Evolutionary conservation across 768 basidiomycete species (phyloP).

Genomic region (Pisolithus sp.): DNA sequence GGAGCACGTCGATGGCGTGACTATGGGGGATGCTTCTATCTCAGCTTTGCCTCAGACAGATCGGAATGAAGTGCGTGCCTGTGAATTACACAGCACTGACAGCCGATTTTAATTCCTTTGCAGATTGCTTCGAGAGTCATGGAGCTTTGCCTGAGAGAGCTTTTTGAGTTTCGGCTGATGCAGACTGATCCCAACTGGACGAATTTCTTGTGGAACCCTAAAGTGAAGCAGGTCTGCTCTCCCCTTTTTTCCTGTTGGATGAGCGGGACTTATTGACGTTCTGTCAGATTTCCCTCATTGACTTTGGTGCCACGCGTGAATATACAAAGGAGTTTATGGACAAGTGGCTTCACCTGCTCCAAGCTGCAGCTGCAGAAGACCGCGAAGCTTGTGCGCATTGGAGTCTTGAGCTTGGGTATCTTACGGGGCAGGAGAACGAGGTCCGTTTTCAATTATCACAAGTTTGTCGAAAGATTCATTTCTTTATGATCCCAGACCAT

Average conservation of each 20-base stretch:
- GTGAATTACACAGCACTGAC: neutral
- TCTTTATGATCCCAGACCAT: slow-evolving; percentile 45
- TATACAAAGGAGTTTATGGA: slow-evolving; percentile 87
- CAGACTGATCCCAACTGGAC: slow-evolving; percentile 99
- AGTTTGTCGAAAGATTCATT: neutral
- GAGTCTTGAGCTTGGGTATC: slow-evolving; percentile 81
- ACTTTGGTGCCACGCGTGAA: slow-evolving; percentile 91
- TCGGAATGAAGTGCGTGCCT: slow-evolving; percentile 60
- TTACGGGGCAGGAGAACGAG: slow-evolving; percentile 83
- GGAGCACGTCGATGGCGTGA: slow-evolving; percentile 75
- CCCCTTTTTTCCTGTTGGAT: neutral
- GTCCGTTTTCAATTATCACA: slow-evolving; percentile 31
- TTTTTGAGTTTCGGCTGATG: slow-evolving; percentile 90
- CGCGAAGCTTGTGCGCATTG: slow-evolving; percentile 57
- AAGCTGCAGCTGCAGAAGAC: slow-evolving; percentile 68
- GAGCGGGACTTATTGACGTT: neutral
- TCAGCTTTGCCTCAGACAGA: slow-evolving; percentile 53
- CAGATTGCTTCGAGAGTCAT: slow-evolving; percentile 83
- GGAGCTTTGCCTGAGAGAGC: slow-evolving; percentile 81
- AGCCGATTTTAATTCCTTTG: neutral
- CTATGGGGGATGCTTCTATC: slow-evolving; percentile 63
- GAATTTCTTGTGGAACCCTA: slow-evolving; percentile 86
- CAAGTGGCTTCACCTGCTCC: slow-evolving; percentile 78
- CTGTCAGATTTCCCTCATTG: slow-evolving; percentile 73
- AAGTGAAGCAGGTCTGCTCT: slow-evolving; percentile 48